Conservation (phyloP, 2,329 filamentous ascomycete species). For the Aulographum hederae region DNA sequence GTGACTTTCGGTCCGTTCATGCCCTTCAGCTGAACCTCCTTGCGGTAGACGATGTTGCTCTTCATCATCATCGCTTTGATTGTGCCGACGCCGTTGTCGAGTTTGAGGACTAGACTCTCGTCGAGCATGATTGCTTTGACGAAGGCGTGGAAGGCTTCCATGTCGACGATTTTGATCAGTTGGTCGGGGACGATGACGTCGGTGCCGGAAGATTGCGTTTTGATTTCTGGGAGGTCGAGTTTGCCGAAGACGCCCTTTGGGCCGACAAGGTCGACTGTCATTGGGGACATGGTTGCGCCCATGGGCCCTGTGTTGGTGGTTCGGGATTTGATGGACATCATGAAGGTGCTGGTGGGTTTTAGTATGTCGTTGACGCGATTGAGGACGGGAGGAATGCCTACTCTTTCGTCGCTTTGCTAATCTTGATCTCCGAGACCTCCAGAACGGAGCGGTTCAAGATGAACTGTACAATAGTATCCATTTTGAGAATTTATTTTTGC, state of each 20-base stretch:
- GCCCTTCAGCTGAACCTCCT: conserved; percentile 4
- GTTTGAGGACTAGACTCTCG: conserved; percentile 5
- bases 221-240: conserved; percentile 5
- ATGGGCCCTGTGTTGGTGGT: conserved; percentile 5
- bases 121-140: conserved; percentile 5
- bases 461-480: conserved; percentile 6
- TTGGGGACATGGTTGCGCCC: conserved; percentile 4
- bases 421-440: conserved; percentile 6
- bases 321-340: conserved; percentile 5
- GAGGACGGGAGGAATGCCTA: not conserved
- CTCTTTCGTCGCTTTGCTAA: conserved; percentile 3
- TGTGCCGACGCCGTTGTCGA: conserved; percentile 5
- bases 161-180: conserved; percentile 5
- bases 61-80: conserved; percentile 6
- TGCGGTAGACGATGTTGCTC: conserved; percentile 6
- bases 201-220: conserved; percentile 4
- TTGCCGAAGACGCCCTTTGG: conserved; percentile 5
- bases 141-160: conserved; percentile 5
- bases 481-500: too few relatives aligned
- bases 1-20: conserved; percentile 6
- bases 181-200: conserved; percentile 3
- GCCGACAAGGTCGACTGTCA: conserved; percentile 6
- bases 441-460: conserved; percentile 6
- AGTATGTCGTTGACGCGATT: conserved; percentile 1
- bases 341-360: conserved; percentile 2